phyloP scores from a whole-genome alignment of 2,329 filamentous ascomycete species.

The Gremmenia infestans region DNA sequence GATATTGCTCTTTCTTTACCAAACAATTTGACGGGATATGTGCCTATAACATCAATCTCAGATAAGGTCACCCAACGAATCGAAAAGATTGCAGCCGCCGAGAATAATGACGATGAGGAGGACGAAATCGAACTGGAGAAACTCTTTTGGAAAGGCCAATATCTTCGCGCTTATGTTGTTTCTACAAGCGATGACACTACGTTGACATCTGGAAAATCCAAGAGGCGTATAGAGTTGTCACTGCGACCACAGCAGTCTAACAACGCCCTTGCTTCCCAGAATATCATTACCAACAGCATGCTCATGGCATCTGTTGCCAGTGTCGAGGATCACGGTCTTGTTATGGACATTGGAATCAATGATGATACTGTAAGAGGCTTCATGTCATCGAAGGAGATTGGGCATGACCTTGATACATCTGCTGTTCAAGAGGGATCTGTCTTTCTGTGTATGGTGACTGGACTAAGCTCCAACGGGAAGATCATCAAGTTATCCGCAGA shows the following conservation, averaged over 20 bases:
- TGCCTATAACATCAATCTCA: constrained; percentile 89
- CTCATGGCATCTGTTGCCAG: constrained; percentile 85
- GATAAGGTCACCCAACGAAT: constrained; percentile 71
- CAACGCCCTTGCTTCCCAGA: constrained; percentile 64
- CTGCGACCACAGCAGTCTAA: constrained; percentile 77
- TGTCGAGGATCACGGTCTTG: constrained; percentile 90
- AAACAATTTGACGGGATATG: constrained; percentile 87
- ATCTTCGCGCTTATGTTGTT: constrained; percentile 76
- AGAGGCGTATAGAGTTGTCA: constrained; percentile 81
- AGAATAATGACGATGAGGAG: constrained; percentile 52
- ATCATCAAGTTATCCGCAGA: constrained; percentile 82
- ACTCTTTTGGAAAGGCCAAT: constrained; percentile 81
- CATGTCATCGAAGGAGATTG: constrained; percentile 77
- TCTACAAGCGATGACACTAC: constrained; percentile 67
- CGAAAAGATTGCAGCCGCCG: constrained; percentile 59
- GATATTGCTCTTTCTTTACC: constrained; percentile 79
- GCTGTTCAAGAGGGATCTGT: constrained; percentile 78
- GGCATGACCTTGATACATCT: constrained; percentile 57
- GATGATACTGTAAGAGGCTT: constrained; percentile 70
- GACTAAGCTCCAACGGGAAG: constrained; percentile 71
- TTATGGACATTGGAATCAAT: constrained; percentile 84
- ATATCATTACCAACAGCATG: constrained; percentile 69
- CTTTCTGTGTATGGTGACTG: constrained; percentile 74
- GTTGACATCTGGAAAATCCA: constrained; percentile 45
- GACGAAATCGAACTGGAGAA: constrained; percentile 63